Conservation (phyloP, 2,329 filamentous ascomycete species). For the Talaromyces sp. region DNA sequence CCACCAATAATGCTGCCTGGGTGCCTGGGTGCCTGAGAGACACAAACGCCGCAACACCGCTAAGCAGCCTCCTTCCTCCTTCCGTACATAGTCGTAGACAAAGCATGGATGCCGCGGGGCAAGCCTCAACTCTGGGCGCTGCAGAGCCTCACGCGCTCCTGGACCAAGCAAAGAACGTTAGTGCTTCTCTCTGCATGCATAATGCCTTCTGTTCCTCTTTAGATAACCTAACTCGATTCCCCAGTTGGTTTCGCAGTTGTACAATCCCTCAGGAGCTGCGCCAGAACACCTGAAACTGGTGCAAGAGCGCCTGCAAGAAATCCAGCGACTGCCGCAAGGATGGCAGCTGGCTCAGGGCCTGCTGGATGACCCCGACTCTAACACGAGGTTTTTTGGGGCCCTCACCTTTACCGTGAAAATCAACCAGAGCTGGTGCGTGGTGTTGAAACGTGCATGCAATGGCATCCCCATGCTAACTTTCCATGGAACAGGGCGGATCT, state of each 20-base stretch:
- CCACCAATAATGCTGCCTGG: background rate
- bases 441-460: constrained; percentile 12
- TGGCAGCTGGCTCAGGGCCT: constrained; percentile 82
- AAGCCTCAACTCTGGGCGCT: constrained; percentile 19
- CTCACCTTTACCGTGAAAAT: constrained; percentile 91
- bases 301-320: constrained; percentile 69
- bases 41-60: background rate
- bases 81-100: constrained; percentile 15
- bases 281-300: constrained; percentile 45
- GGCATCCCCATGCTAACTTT: background rate
- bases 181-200: constrained; percentile 1
- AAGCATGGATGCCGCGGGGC: constrained; percentile 21
- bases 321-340: constrained; percentile 75
- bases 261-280: constrained; percentile 41
- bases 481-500: constrained; percentile 28
- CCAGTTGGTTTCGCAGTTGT: constrained; percentile 37
- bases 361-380: constrained; percentile 62
- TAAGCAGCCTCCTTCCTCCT: constrained; percentile 9
- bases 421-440: constrained; percentile 72
- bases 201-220: background rate
- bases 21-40: background rate
- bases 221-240: constrained; percentile 9
- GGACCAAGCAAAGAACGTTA: constrained; percentile 24
- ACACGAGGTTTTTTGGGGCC: constrained; percentile 86
- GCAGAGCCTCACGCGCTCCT: constrained; percentile 23